These are phyloP conservation scores for Hypoxylon sp. DNA, from an alignment of 2,329 filamentous ascomycete species.

Conservation along the genomic window DNA sequence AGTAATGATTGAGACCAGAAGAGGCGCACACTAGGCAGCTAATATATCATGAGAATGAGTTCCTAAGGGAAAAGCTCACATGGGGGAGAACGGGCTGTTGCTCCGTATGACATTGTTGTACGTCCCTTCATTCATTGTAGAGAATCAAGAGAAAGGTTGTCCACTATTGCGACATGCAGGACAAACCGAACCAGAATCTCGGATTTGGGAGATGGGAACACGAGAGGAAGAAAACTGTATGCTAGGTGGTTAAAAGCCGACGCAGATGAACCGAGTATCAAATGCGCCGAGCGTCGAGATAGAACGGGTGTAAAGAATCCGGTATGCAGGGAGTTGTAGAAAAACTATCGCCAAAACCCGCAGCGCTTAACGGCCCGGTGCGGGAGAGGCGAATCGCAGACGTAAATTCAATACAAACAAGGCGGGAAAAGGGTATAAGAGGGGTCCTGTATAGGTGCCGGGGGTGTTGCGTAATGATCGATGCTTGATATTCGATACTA, in stretches of 20 bases:
- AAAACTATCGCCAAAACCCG: constrained; percentile 22
- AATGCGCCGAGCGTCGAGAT: constrained; percentile 3
- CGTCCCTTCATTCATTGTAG: constrained; percentile 47
- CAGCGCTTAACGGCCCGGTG: constrained; percentile 25
- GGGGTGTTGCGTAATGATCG: constrained; percentile 20
- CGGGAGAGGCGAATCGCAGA: constrained; percentile 32
- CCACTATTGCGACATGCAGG: constrained; percentile 43
- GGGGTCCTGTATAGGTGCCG: constrained; percentile 34
- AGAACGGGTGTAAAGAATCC: background rate
- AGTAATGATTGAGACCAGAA: constrained; percentile 23
- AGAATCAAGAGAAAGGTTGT: constrained; percentile 24
- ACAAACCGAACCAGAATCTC: constrained; percentile 3
- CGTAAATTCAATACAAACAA: constrained; percentile 23
- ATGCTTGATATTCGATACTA: constrained; percentile 29
- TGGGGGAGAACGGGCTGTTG: constrained; percentile 45
- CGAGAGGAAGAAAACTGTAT: background rate
- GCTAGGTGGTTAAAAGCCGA: background rate
- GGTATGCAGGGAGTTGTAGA: constrained; percentile 7
- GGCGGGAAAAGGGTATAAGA: constrained; percentile 39
- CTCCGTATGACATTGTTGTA: constrained; percentile 48
- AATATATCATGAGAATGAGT: background rate
- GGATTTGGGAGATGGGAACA: background rate
- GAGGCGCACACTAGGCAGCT: background rate
- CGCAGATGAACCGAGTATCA: background rate
- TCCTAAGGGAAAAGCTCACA: constrained; percentile 36